A percentile compares a stretch with the other conserved stretches of the same genome.
phyloP scores from a whole-genome alignment of 129 eudicot genomes.

The Ambrosia trifida region DNA sequence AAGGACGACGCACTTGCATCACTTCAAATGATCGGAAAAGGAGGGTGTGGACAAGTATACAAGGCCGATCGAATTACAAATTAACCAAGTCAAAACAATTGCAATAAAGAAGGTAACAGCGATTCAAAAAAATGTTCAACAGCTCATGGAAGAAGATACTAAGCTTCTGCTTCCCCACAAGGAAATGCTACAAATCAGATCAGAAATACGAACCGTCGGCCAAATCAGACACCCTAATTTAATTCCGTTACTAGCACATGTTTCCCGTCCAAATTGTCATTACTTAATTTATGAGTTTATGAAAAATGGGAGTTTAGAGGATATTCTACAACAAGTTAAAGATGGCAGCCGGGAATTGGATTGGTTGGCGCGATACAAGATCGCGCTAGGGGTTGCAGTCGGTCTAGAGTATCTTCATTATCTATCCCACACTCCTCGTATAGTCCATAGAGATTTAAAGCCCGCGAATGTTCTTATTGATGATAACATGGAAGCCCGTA shows the following conservation, averaged over 20 bases:
- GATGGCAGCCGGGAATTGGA: no score
- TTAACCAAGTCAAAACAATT: constrained; percentile 51
- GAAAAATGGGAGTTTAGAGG: constrained; percentile 98
- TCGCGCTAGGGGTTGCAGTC: constrained; percentile 70
- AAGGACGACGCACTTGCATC: constrained; percentile 68
- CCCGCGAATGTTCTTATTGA: constrained; percentile 82
- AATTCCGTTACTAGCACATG: constrained; percentile 76
- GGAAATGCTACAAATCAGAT: constrained; percentile 71
- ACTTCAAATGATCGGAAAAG: constrained; percentile 62
- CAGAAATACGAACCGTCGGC: constrained; percentile 88
- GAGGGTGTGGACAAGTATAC: constrained; percentile 92
- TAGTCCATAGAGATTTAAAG: constrained; percentile 84
- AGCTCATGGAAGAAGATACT: constrained; percentile 72
- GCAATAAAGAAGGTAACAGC: constrained; percentile 73
- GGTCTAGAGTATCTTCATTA: constrained; percentile 93
- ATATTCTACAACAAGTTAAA: constrained; percentile 44
- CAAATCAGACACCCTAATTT: constrained; percentile 75
- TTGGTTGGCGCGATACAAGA: constrained; percentile 56
- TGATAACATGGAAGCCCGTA: constrained; percentile 88
- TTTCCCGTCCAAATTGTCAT: constrained; percentile 72
- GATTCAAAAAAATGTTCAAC: constrained; percentile 60
- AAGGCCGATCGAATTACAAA: constrained; percentile 59
- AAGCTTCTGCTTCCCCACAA: constrained; percentile 53
- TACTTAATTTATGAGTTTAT: constrained; percentile 86
- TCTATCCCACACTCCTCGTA: constrained; percentile 49